phyloP scores from a whole-genome alignment of 1,284 basidiomycete species.

The Marasmius oreades region DNA sequence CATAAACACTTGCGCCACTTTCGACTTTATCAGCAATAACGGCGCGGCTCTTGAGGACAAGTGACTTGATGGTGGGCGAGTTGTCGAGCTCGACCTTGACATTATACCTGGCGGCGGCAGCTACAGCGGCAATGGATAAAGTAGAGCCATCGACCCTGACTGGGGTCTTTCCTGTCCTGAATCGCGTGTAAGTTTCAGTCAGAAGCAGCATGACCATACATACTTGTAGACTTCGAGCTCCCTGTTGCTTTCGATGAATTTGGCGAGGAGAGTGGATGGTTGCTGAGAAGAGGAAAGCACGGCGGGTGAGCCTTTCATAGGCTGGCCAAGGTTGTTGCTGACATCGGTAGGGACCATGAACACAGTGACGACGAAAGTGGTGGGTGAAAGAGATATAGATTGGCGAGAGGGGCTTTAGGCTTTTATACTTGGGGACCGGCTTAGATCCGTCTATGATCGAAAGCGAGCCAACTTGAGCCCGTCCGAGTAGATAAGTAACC shows the following conservation, averaged over 20 bases:
- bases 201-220: conserved; percentile 16
- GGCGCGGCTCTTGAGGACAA: conserved; percentile 54
- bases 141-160: conserved; percentile 66
- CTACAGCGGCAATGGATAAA: conserved; percentile 71
- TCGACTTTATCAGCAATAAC: conserved; percentile 67
- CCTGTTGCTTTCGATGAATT: conserved; percentile 46
- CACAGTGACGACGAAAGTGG: background rate
- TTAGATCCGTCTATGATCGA: conserved; percentile 8
- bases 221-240: conserved; percentile 56
- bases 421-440: conserved; percentile 4
- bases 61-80: conserved; percentile 42
- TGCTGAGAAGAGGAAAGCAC: background rate
- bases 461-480: background rate
- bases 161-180: conserved; percentile 49
- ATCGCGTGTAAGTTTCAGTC: conserved; percentile 7
- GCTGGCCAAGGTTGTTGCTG: conserved; percentile 2
- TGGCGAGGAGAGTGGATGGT: conserved; percentile 36
- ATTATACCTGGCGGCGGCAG: conserved; percentile 64
- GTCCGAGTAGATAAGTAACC: background rate
- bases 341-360: conserved; percentile 19
- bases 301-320: background rate
- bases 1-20: conserved; percentile 69
- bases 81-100: conserved; percentile 51
- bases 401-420: background rate
- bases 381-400: background rate